These are phyloP conservation scores for Tricholoma hemisulphureum DNA, from an alignment of 768 basidiomycete genomes.

Conservation along the genomic window DNA sequence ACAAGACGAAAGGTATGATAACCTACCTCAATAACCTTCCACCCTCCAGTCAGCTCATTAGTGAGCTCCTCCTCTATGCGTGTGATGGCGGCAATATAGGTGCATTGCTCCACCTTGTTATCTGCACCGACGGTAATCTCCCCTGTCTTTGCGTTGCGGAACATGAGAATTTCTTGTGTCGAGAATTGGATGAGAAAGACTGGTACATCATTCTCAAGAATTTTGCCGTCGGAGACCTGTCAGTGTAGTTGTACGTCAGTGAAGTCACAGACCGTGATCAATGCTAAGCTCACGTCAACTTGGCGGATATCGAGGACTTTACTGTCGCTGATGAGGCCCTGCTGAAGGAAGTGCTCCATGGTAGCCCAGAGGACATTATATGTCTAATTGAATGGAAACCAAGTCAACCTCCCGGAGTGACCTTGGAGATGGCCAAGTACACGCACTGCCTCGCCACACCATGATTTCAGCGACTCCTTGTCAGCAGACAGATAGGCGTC, in stretches of 20 bases:
- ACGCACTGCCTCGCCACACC: slow-evolving; percentile 95
- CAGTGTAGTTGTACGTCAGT: background rate
- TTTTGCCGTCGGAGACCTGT: slow-evolving; percentile 81
- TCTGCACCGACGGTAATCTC: slow-evolving; percentile 87
- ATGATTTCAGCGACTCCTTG: slow-evolving; percentile 75
- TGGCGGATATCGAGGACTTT: slow-evolving; percentile 96
- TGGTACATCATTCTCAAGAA: slow-evolving; percentile 86
- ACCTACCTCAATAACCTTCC: slow-evolving; percentile 95
- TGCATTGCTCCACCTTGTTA: slow-evolving; percentile 89
- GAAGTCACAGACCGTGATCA: background rate
- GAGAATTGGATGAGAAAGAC: slow-evolving; percentile 90
- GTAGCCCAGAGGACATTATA: slow-evolving; percentile 99
- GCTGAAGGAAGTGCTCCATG: slow-evolving; percentile 89
- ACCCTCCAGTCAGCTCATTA: slow-evolving; percentile 93
- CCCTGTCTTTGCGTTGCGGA: slow-evolving; percentile 86
- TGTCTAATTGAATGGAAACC: slow-evolving; percentile 52
- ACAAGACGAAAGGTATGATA: background rate
- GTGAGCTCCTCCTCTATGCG: slow-evolving; percentile 83
- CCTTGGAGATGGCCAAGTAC: slow-evolving; percentile 5
- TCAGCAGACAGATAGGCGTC: slow-evolving; percentile 95
- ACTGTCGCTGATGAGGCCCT: slow-evolving; percentile 89
- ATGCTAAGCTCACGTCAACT: slow-evolving; percentile 72
- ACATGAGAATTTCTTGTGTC: slow-evolving; percentile 91
- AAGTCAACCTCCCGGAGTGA: background rate
- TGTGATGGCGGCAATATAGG: slow-evolving; percentile 89